phyloP scores from a whole-genome alignment of 371 early-diverging fungal genomes.

The Rhizopus delemar region DNA sequence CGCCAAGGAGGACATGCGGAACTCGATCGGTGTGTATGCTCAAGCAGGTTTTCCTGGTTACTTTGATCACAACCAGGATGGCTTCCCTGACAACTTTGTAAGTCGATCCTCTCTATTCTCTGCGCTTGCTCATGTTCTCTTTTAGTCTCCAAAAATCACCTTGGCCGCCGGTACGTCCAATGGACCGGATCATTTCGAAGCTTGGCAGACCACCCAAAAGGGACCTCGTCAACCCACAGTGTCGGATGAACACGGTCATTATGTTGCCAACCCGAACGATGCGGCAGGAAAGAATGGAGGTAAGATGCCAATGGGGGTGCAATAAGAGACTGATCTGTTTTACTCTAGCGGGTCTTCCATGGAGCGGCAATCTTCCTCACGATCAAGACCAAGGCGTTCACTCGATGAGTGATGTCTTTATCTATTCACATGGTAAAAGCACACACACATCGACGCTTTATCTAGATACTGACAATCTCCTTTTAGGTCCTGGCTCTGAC shows the following conservation, averaged over 20 bases:
- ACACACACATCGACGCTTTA: neutral
- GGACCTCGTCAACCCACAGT: constrained; percentile 50
- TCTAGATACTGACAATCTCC: neutral
- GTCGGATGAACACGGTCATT: constrained; percentile 19
- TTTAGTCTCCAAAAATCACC: constrained; percentile 51
- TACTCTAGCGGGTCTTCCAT: constrained; percentile 33
- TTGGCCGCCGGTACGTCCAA: constrained; percentile 68
- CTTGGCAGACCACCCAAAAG: constrained; percentile 53
- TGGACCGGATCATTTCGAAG: constrained; percentile 59
- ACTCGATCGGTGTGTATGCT: constrained; percentile 65
- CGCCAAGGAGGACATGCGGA: constrained; percentile 48
- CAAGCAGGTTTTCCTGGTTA: constrained; percentile 71
- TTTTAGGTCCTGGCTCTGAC: constrained; percentile 51
- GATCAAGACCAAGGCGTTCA: constrained; percentile 51
- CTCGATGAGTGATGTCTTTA: constrained; percentile 62
- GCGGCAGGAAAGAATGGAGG: constrained; percentile 40
- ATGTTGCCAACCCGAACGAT: constrained; percentile 41
- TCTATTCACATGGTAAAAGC: constrained; percentile 51
- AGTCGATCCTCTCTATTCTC: neutral
- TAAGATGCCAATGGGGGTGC: neutral
- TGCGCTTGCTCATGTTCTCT: neutral
- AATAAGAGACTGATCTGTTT: neutral
- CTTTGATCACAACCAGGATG: constrained; percentile 63
- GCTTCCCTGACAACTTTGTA: constrained; percentile 66
- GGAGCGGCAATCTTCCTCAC: constrained; percentile 42